These are phyloP conservation scores for Allomyces macrogynus DNA, from an alignment of 192 early-diverging fungal species.

Conservation along the genomic window DNA sequence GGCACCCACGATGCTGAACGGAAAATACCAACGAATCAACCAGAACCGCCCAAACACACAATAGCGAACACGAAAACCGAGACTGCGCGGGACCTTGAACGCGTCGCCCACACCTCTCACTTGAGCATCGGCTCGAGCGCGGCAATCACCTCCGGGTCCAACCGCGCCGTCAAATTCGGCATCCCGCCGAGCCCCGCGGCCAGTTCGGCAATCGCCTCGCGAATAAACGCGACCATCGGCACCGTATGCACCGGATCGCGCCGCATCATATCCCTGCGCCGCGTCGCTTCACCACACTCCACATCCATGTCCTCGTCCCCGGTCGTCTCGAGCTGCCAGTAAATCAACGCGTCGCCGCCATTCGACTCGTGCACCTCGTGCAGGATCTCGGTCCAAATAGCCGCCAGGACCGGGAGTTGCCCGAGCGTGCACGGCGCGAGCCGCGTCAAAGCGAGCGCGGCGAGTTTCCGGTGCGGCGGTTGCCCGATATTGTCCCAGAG, in stretches of 20 bases:
- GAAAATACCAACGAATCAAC: too few species aligned
- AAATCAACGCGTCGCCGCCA: not conserved
- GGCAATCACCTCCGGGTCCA: too few species aligned
- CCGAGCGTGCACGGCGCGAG: not conserved
- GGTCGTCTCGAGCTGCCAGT: not conserved
- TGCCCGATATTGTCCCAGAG: not conserved
- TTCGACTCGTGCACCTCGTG: not conserved
- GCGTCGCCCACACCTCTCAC: too few species aligned
- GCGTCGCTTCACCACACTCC: not conserved
- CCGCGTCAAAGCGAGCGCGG: not conserved
- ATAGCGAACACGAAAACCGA: too few species aligned
- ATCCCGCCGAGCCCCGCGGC: too few species aligned
- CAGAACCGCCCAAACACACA: too few species aligned
- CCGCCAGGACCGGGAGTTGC: not conserved
- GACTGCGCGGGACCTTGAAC: too few species aligned
- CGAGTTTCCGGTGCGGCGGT: not conserved
- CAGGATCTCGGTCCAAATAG: not conserved
- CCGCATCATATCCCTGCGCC: not conserved
- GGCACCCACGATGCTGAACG: too few species aligned
- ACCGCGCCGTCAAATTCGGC: too few species aligned
- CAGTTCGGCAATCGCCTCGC: not conserved
- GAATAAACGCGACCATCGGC: not conserved
- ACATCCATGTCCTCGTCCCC: not conserved
- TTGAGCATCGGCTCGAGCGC: too few species aligned
- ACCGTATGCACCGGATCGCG: not conserved